Base-by-base conservation (phyloP, 129 eudicot genomes). In the Flaveria bidentis region DNA sequence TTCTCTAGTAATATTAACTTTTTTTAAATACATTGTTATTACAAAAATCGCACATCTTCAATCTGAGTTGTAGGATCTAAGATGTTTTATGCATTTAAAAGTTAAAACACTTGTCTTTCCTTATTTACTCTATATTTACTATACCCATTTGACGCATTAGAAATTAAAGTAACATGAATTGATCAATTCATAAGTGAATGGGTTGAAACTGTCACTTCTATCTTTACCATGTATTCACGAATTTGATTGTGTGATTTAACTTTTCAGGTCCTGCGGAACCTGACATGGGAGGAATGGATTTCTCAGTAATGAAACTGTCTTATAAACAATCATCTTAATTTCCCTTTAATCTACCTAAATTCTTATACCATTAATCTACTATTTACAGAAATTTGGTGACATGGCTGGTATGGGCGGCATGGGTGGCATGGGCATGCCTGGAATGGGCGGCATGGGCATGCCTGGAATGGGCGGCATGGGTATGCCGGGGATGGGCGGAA, bases 231-330 rank as follows among this genome's bases (percentile, higher is more conserved):
- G 2, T 20, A 42, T 50, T 36, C 45, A 4, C 13, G 1, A 36
- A 11, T 6, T 14, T 33, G 5, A 36, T 39, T 39, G 17, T 36
- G 45, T 55, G 41, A 10, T 18, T 78, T 60, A 7, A n/a, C 25
- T 7, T 72, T 39, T 49, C 76, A 85, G 92, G 82, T 76, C 83
- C 96, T 7, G 78, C 76, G 1, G 96, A 88, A 15, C 30, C 70
- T 25, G 96, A 85, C 69, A 81, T 86, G 83, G 94, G 85, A 22
- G 93, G 94, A 72, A 90, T 90, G 96, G 98, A 92, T 78, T 92
- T 92, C 90, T 90, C 98, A 49, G 98, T 92, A 86, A 73, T 88
- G 8, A 76, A 45, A 15, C 67, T 6, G 17, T 50, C 16, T 23
- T 62, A 17, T 8, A 15, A 10, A 17, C 22, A 30, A 1, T 2